phyloP scores from a whole-genome alignment of 23 red algal genomes.

The Gracilaria gracilis region DNA sequence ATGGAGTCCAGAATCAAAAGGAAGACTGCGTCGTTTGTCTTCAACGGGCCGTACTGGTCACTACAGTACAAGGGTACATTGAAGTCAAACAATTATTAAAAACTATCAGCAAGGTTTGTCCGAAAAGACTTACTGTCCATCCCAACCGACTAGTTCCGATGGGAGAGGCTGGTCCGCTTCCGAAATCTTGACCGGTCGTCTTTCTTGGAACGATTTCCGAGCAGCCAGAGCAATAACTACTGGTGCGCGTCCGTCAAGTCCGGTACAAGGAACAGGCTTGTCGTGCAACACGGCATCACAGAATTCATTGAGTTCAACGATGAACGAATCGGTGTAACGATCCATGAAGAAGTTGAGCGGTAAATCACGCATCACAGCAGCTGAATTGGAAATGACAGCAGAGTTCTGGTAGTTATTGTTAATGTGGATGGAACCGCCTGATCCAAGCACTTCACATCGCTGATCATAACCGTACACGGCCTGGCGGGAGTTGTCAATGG shows the following conservation, averaged over 20 bases:
- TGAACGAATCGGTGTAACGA: constrained; percentile 97
- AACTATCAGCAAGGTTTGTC: neutral
- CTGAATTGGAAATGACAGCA: constrained; percentile 89
- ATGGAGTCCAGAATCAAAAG: neutral
- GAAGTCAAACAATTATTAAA: constrained; percentile 3
- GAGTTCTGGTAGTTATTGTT: constrained; percentile 99
- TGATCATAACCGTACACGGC: constrained; percentile 99
- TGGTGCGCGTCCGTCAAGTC: constrained; percentile 95
- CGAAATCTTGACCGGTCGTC: constrained; percentile 79
- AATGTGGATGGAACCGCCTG: constrained; percentile 90
- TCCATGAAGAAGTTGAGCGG: constrained; percentile 99
- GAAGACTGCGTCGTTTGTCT: constrained; percentile 1
- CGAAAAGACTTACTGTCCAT: constrained; percentile 71
- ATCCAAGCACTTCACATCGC: constrained; percentile 98
- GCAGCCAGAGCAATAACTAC: constrained; percentile 98
- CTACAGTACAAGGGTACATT: neutral
- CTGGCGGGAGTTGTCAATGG: constrained; percentile 97
- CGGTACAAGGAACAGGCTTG: constrained; percentile 89
- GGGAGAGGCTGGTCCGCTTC: constrained; percentile 91
- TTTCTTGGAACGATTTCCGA: constrained; percentile 84
- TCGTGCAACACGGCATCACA: constrained; percentile 80
- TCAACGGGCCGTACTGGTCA: neutral
- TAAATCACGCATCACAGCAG: constrained; percentile 92
- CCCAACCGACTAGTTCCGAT: constrained; percentile 76
- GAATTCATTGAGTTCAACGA: constrained; percentile 93